A percentile compares a stretch with the other conserved stretches of the same genome.
These are phyloP conservation scores for Panicum miliaceum DNA, from an alignment of 176 grass and related monocot species.

Conservation along the genomic window DNA sequence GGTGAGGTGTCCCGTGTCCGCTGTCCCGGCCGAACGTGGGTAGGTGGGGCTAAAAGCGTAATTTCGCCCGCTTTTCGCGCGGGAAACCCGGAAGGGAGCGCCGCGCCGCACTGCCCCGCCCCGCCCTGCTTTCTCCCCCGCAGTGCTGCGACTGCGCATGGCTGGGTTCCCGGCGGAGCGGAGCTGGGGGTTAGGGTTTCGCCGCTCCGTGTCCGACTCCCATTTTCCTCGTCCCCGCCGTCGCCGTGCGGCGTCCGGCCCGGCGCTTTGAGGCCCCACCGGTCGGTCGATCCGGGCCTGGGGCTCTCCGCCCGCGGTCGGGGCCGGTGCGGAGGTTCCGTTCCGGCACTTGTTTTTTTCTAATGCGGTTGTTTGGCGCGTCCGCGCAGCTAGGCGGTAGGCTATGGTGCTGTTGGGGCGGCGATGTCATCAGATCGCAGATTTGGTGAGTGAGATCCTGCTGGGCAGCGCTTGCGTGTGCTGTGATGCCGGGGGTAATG, in stretches of 20 bases:
- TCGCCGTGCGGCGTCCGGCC: neutral
- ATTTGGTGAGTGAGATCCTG: slow-evolving; percentile 17
- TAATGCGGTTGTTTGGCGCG: neutral
- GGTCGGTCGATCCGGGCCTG: neutral
- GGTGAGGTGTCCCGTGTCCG: neutral
- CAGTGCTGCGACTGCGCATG: neutral
- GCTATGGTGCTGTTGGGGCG: neutral
- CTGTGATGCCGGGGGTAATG: neutral
- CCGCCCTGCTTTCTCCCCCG: neutral
- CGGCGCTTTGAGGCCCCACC: neutral
- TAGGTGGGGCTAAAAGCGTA: neutral
- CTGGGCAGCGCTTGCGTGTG: neutral
- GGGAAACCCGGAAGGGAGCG: slow-evolving; percentile 7
- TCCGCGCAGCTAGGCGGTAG: neutral
- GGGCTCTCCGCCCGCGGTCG: neutral
- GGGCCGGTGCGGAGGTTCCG: neutral
- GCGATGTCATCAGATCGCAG: slow-evolving; percentile 11
- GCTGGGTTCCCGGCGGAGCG: neutral
- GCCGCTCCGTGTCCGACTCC: neutral
- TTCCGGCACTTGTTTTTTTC: neutral
- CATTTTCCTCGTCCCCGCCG: neutral
- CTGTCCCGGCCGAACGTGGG: no score
- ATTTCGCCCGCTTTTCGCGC: neutral
- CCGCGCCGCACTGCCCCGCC: neutral
- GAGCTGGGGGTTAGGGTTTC: neutral